Evolutionary conservation across 257 asterid species (phyloP), one percentile per base, ranked within the genome.

Genomic region (Echites panduratus): DNA sequence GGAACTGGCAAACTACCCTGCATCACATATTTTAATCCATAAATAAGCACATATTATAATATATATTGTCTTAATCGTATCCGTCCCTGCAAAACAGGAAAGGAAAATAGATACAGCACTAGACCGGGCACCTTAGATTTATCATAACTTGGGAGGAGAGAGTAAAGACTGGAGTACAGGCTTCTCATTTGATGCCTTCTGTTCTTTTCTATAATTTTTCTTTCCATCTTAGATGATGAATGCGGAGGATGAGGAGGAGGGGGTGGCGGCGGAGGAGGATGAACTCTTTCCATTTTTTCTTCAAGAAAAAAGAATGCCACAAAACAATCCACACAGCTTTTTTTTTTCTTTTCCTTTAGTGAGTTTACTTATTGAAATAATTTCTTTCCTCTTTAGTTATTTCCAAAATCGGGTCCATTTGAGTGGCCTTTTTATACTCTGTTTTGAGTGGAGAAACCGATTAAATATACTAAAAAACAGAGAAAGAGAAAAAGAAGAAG

Each of bases 191-290:
- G 70, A 68, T 20, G 75, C 76, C 93, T 87, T 62, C 93, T 71
- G 40, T 84, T 85, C 49, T 85, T 87, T 83, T 87, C 93, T 24
- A 84, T 71, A 22, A 82, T 66, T 72, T 75, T 87, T 59, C 93
- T 85, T 61, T 83, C 92, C 43, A 87, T 77, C 77, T 82, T 83
- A 27, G 85, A 83, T 50, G 72, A 40, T 52, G 75, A 44, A 20
- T 19, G 45, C 22, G 1, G 67, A 14, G 45, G n/a, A 61, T n/a
- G 45, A 13, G 43, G 44, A 0, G 66, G 43, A 0, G 43, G 66
- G 1, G 66, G 66, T 2, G n/a, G 66, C 4, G n/a, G 43, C 1
- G 35, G 2, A 5, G 73, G 68, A 2, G 76, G 45, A 26, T 17
- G 62, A 64, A 32, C 17, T 7, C 38, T 65, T 48, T 70, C 79